Base-by-base conservation (phyloP, 352 stramenopile genomes). In the Phytophthora lateralis region DNA sequence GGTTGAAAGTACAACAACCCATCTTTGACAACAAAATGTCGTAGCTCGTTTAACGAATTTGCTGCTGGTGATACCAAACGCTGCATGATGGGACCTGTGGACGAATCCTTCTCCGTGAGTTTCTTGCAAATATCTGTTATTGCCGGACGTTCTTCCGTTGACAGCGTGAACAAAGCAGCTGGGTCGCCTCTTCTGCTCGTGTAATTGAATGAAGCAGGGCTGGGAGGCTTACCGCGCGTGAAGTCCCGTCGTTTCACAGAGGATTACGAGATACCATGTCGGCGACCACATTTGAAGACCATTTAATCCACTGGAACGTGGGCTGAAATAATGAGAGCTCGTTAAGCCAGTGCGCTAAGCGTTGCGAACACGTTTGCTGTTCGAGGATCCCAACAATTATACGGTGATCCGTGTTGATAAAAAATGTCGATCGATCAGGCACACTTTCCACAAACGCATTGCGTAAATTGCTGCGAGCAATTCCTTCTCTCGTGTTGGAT, bases 231-330 rank as follows among this genome's bases (percentile, higher is more conserved):
- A 49, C 27, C 8, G 21, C 32, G 11, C 42, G 18, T n/a, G 12
- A 26, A 4, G 55, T 56, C 3, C 45, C 55, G 18, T 56, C 35
- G 17, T 63, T 49, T 26, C 45, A 63, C 15, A 34, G 14, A 10
- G 55, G 43, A 29, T 55, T 54, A 10, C 32, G 44, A 17, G 55
- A 56, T 9, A 63, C 29, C 0, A 44, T 48, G 27, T 56, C 45
- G 2, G 45, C 44, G 1, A 56, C 45, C 17, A 63, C n/a, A 14
- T 63, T 63, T 6, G 45, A 44, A 10, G 17, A 8, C 0, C 55
- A 37, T 9, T n/a, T 8, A 0, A 63, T 32, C 35, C 46, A 63
- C 4, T 29, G 14, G n/a, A 63, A 63, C 17, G 15, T n/a, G 2
- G 43, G 34, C 32, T 63, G 27, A 35, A 50, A 63, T 18, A 56